A percentile compares a stretch with the other conserved stretches of the same genome.
Conservation (phyloP, 192 early-diverging fungal genomes). For the Gonapodya sp. region DNA sequence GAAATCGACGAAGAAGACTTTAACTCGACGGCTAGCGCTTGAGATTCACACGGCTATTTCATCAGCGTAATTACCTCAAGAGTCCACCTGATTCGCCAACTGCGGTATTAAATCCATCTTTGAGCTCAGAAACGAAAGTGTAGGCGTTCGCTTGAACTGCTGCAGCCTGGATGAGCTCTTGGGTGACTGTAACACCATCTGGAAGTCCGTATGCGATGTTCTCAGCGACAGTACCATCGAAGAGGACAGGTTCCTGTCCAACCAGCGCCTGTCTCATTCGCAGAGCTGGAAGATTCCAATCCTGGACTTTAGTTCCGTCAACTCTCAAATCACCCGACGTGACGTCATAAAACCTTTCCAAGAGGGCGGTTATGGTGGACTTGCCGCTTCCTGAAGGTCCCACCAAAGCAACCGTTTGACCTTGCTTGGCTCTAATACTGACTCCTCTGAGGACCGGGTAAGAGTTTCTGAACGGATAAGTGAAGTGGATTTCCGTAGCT, state of each 20-base stretch:
- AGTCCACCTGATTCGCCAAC: conserved; percentile 21
- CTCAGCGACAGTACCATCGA: conserved; percentile 62
- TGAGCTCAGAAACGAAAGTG: conserved; percentile 47
- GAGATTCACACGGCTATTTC: conserved; percentile 24
- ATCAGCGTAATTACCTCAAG: conserved; percentile 4
- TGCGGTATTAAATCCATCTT: conserved; percentile 40
- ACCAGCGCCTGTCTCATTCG: conserved; percentile 57
- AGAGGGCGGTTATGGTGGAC: conserved; percentile 48
- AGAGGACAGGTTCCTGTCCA: conserved; percentile 65
- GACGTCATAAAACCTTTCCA: conserved; percentile 75
- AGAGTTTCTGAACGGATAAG: conserved; percentile 55
- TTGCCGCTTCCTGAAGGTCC: conserved; percentile 15
- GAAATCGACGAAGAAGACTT: no score
- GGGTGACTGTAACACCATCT: conserved; percentile 28
- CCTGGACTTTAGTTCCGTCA: conserved; percentile 45
- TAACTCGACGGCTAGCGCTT: no score
- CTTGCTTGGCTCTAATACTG: conserved; percentile 44
- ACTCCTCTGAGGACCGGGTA: conserved; percentile 49
- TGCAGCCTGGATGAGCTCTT: conserved; percentile 54
- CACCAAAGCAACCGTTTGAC: conserved; percentile 74
- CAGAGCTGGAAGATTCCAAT: conserved; percentile 58
- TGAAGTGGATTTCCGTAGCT: conserved; percentile 32
- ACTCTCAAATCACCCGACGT: conserved; percentile 44
- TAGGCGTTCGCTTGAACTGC: conserved; percentile 66
- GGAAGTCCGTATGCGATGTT: conserved; percentile 52